These are phyloP conservation scores for Claviceps sp. DNA, from an alignment of 2,329 filamentous ascomycete species.

Conservation along the genomic window DNA sequence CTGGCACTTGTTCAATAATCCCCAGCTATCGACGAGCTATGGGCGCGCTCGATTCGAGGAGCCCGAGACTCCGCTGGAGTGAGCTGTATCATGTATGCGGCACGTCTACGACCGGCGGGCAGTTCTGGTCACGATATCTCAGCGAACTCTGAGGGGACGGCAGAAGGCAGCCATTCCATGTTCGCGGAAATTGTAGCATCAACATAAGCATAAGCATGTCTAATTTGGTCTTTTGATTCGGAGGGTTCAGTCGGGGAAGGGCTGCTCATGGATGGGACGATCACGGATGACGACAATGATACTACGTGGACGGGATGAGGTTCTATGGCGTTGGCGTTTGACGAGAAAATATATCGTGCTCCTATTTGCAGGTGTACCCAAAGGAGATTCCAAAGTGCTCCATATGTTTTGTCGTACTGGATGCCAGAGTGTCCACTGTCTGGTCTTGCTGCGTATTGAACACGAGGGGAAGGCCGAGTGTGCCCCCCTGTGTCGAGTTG, in stretches of 20 bases:
- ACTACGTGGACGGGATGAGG: background rate
- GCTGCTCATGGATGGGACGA: background rate
- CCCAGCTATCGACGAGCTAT: slow-evolving; percentile 23
- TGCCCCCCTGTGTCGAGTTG: no score
- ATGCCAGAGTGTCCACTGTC: no score
- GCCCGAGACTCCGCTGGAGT: slow-evolving; percentile 12
- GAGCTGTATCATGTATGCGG: background rate
- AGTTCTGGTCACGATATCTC: background rate
- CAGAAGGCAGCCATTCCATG: background rate
- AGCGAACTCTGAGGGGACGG: background rate
- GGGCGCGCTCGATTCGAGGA: slow-evolving; percentile 27
- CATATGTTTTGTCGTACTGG: no score
- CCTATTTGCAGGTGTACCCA: no score
- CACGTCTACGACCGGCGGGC: background rate
- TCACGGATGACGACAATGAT: background rate
- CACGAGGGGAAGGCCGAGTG: no score
- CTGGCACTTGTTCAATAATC: slow-evolving; percentile 54
- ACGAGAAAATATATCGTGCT: no score
- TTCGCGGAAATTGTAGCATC: background rate
- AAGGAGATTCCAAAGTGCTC: no score
- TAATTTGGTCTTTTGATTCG: background rate
- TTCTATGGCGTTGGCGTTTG: background rate
- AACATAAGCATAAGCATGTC: background rate
- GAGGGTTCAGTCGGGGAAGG: background rate
- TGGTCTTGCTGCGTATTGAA: no score